Base-by-base conservation (phyloP, 495 filamentous ascomycete species). In the Penicillium turbatum region DNA sequence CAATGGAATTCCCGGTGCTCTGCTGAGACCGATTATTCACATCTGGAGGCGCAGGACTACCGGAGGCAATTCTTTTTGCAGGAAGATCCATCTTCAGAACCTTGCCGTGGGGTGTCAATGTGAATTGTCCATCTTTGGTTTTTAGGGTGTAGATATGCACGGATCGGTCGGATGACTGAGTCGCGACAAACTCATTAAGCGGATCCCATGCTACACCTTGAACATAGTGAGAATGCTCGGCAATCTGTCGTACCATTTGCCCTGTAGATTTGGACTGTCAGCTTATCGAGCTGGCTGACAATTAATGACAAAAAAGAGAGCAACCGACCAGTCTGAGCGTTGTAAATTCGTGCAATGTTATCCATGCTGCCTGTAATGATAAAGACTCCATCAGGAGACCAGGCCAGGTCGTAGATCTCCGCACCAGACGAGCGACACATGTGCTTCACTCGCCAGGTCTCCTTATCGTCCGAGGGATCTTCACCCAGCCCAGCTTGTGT, bases 281-380 rank as follows among this genome's bases (percentile, higher is more conserved):
- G 54, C 42, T 41, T 29, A 30, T 31, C 16, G n/a, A 15, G 9
- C 21, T 30, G 40, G 26, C 6, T 27, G 15, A 8, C 0, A 21
- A 21, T 26, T 24, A 5, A 1, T n/a, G n/a, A n/a, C n/a, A 16
- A 2, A 30, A 35, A 30, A 15, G 12, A 40, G 35, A 19, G 12
- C 31, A 53, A 72, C 82, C 35, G 72, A 95, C 93, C 93, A 55
- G 86, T 95, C 52, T 89, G 85, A 45, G 92, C 90, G 70, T 96
- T 95, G 77, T 96, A 97, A 55, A 99, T 97, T 38, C 93, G 79
- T 42, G 95, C 92, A 64, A 97, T 84, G 69, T 99, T 99, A 71
- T 99, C 93, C 92, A 97, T 97, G 70, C 95, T 97, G 5, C 93
- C 93, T 16, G 92, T 96, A 56, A 99, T 96, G 74, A 97, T 95